Base-by-base conservation (phyloP, 2,329 filamentous ascomycete species). In the Aspergillus sp. region DNA sequence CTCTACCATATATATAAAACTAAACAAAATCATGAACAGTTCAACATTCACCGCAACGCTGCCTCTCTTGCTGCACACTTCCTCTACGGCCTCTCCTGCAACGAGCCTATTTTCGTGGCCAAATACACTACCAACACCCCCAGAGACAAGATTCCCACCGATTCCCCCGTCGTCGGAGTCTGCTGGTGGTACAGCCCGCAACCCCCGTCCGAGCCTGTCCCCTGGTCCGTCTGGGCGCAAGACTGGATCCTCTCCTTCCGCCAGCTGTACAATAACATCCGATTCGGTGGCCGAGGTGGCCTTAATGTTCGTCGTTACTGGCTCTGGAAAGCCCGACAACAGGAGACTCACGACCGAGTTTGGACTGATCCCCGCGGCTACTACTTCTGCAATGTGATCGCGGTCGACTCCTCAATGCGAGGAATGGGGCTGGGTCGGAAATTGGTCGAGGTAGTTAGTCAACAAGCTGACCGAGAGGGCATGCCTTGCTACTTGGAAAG, bases 341-440 rank as follows among this genome's bases (percentile, higher is more conserved):
- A 83, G 0, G 77, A 84, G 41, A 86, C 84, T 0, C 88, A 91
- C 58, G 77, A 78, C 0, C 76, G 83, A 25, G 75, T 90, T 3
- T 91, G 88, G 89, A 84, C 78, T 0, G 86, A 90, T 59, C 80
- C 83, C 0, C 78, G 82, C 5, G 89, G 89, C 0, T 91, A 91
- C 69, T 91, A 90, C 69, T 91, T 91, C 66, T 88, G 89, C 64
- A 92, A 91, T 68, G 90, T 91, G 62, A 85, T 91, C 68, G 88
- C 88, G 0, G 88, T 91, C 1, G 72, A 85, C 15, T 87, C 88
- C 0, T 82, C 86, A 52, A 82, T 82, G 32, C 88, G 91, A 70
- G 87, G 88, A 0, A 84, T 82, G 67, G 89, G 89, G 0, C 83
- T 91, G 2, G 89, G 88, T 0, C 84, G 84, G 61, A 79, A 81